A percentile compares a stretch with the other conserved stretches of the same genome.
phyloP scores from a whole-genome alignment of 2,329 filamentous ascomycete species.

The Aspergillus fumigatiaffinis region DNA sequence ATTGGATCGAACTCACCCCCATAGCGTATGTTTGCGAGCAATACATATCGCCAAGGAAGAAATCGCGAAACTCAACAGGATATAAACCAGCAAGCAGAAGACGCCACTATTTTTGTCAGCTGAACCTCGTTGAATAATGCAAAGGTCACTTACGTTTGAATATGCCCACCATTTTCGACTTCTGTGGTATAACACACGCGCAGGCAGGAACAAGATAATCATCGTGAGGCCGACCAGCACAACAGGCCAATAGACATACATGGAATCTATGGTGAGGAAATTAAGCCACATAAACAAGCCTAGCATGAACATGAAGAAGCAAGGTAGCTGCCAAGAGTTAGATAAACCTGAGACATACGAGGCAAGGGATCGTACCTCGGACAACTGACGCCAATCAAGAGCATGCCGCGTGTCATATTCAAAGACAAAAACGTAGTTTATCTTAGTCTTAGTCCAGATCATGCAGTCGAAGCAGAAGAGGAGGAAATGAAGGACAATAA shows the following conservation, averaged over 20 bases:
- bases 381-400: slow-evolving; percentile 83
- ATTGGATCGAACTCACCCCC: slow-evolving; percentile 57
- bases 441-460: slow-evolving; percentile 76
- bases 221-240: slow-evolving; percentile 68
- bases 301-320: slow-evolving; percentile 70
- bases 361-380: slow-evolving; percentile 52
- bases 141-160: slow-evolving; percentile 64
- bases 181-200: slow-evolving; percentile 67
- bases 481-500: slow-evolving; percentile 73
- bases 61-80: slow-evolving; percentile 93
- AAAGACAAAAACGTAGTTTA: slow-evolving; percentile 96
- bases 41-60: slow-evolving; percentile 96
- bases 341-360: neutral
- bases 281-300: slow-evolving; percentile 87
- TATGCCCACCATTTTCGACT: slow-evolving; percentile 83
- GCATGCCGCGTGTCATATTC: slow-evolving; percentile 86
- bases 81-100: slow-evolving; percentile 80
- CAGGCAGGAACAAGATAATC: slow-evolving; percentile 70
- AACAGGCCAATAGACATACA: slow-evolving; percentile 85
- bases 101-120: slow-evolving; percentile 61
- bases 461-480: slow-evolving; percentile 84
- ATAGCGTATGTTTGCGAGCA: slow-evolving; percentile 90
- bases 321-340: slow-evolving; percentile 59
- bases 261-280: slow-evolving; percentile 64
- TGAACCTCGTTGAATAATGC: neutral